A percentile compares a stretch with the other conserved stretches of the same genome.
These are phyloP conservation scores for Cucurbita maxima DNA, from an alignment of 306 rosid species.

Conservation along the genomic window DNA sequence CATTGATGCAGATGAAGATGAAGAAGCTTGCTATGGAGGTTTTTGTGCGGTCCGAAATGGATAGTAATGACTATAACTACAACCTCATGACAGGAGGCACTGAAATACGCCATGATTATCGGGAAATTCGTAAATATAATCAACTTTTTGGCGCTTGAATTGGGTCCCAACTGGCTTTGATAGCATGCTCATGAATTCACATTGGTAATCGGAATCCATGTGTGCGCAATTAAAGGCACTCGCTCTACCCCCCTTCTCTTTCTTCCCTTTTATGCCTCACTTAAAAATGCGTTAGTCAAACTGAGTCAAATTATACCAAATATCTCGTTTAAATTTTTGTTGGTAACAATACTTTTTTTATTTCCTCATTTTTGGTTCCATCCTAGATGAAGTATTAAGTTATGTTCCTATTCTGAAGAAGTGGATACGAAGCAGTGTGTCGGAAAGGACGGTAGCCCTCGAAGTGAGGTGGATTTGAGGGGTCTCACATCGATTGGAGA, in stretches of 20 bases:
- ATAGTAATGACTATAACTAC: not conserved
- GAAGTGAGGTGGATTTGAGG: too few relatives aligned
- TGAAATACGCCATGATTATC: slow-evolving; percentile 32
- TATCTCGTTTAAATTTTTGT: too few relatives aligned
- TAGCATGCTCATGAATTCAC: not conserved
- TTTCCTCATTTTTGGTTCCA: too few relatives aligned
- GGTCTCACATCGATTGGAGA: too few relatives aligned
- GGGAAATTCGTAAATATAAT: slow-evolving; percentile 11
- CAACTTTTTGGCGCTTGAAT: not conserved
- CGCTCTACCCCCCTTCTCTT: not conserved
- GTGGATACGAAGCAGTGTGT: too few relatives aligned
- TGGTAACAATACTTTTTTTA: too few relatives aligned
- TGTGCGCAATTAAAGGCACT: not conserved
- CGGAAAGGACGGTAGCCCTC: too few relatives aligned
- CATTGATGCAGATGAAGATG: slow-evolving; percentile 10
- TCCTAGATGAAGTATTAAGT: too few relatives aligned
- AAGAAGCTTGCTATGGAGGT: not conserved
- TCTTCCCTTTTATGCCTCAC: not conserved
- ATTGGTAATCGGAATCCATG: not conserved
- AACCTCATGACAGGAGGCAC: not conserved
- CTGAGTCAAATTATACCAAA: too few relatives aligned
- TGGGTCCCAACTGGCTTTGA: not conserved
- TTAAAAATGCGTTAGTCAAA: too few relatives aligned
- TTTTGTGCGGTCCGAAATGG: not conserved
- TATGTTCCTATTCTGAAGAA: too few relatives aligned